phyloP scores from a whole-genome alignment of 352 stramenopile genomes.

The Discostella stelligera region DNA sequence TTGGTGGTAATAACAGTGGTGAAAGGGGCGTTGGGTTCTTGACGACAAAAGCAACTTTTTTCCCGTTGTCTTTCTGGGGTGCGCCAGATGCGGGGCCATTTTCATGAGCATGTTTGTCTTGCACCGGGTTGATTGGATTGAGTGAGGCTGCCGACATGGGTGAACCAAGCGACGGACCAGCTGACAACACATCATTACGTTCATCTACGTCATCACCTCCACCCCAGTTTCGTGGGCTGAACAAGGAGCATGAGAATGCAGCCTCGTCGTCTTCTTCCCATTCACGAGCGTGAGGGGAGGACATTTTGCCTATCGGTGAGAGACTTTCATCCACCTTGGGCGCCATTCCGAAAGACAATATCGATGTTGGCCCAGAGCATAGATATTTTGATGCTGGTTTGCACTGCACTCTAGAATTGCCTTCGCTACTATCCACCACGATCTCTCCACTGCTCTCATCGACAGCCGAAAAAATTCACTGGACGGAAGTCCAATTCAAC shows the following conservation, averaged over 20 bases:
- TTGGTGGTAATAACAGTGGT: neutral
- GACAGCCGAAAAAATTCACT: neutral
- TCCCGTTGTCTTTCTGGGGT: neutral
- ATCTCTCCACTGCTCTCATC: too few species aligned
- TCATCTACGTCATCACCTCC: neutral
- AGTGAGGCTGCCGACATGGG: neutral
- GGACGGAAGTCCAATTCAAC: neutral
- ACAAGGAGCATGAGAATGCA: slow-evolving; percentile 11
- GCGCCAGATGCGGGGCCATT: neutral
- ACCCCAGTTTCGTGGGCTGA: slow-evolving; percentile 13
- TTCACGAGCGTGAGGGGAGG: neutral
- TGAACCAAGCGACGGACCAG: neutral
- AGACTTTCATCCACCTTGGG: neutral
- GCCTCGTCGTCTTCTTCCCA: slow-evolving; percentile 5
- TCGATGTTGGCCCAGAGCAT: neutral
- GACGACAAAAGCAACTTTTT: slow-evolving; percentile 16
- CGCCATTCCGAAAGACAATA: neutral
- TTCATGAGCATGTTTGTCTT: too few species aligned
- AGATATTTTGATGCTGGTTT: too few species aligned
- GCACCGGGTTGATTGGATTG: neutral
- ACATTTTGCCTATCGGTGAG: neutral
- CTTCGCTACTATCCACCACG: too few species aligned
- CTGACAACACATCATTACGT: neutral
- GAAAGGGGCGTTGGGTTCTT: slow-evolving; percentile 15
- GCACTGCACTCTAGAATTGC: too few species aligned